These are phyloP conservation scores for Porogramme epimiltina DNA, from an alignment of 1,284 basidiomycete genomes.

Conservation along the genomic window DNA sequence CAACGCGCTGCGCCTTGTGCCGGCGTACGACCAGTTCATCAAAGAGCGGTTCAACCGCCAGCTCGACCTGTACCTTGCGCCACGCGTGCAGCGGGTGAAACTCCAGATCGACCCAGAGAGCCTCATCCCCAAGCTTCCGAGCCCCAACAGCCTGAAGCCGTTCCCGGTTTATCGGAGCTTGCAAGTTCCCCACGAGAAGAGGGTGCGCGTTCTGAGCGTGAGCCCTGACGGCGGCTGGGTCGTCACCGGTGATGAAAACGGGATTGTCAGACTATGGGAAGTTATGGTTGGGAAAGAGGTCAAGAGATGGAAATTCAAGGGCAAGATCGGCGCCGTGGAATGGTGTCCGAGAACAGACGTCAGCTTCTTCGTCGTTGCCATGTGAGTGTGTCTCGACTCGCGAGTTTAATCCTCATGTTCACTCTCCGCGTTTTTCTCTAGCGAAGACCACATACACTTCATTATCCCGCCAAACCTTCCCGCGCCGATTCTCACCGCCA, in stretches of 20 bases:
- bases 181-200: slow-evolving; percentile 69
- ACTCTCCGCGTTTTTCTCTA: slow-evolving; percentile 33
- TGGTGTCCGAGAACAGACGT: slow-evolving; percentile 94
- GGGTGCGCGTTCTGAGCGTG: slow-evolving; percentile 78
- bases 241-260: slow-evolving; percentile 90
- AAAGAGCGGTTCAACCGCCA: slow-evolving; percentile 95
- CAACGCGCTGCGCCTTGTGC: slow-evolving; percentile 84
- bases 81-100: slow-evolving; percentile 85
- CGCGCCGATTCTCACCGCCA: slow-evolving; percentile 56
- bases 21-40: slow-evolving; percentile 91
- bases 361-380: slow-evolving; percentile 78
- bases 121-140: slow-evolving; percentile 95
- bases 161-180: slow-evolving; percentile 91
- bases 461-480: slow-evolving; percentile 82
- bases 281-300: slow-evolving; percentile 90
- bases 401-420: neutral
- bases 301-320: slow-evolving; percentile 84
- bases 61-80: slow-evolving; percentile 96
- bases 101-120: slow-evolving; percentile 91
- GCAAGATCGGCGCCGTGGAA: slow-evolving; percentile 83
- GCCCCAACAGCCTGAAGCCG: slow-evolving; percentile 88
- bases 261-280: slow-evolving; percentile 91
- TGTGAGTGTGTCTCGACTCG: slow-evolving; percentile 53
- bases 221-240: slow-evolving; percentile 94
- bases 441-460: slow-evolving; percentile 81